phyloP scores from a whole-genome alignment of 2,329 filamentous ascomycete species.

The Calonectria fujianensis region DNA sequence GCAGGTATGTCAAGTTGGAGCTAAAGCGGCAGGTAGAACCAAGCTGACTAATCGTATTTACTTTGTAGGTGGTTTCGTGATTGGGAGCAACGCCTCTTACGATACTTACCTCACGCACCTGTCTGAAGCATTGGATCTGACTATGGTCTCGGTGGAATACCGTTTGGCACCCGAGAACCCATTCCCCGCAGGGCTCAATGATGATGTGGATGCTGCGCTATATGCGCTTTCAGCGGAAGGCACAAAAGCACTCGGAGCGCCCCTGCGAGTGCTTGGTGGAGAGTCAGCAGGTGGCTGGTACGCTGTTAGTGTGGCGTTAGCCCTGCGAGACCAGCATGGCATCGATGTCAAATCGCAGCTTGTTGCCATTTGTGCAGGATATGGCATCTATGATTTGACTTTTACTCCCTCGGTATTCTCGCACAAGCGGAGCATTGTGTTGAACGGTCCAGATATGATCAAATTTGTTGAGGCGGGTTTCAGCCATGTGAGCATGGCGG shows the following conservation, averaged over 20 bases:
- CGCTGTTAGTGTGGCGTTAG: not conserved
- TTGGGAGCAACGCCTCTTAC: not conserved
- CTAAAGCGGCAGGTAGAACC: no score
- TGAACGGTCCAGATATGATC: not conserved
- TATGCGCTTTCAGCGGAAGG: not conserved
- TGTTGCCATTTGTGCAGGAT: not conserved
- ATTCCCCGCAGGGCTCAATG: not conserved
- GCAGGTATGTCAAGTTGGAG: not conserved
- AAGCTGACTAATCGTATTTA: not conserved
- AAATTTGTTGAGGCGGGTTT: conserved; percentile 1
- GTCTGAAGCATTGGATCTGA: not conserved
- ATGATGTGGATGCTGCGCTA: not conserved
- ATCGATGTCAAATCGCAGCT: not conserved
- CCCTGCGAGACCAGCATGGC: not conserved
- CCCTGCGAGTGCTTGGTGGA: conserved; percentile 3
- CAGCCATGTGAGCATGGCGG: not conserved
- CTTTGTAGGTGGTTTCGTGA: not conserved
- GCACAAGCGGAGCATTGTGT: not conserved
- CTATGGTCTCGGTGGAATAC: not conserved
- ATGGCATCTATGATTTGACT: not conserved
- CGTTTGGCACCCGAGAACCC: not conserved
- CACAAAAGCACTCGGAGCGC: not conserved
- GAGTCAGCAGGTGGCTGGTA: not conserved
- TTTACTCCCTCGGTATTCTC: not conserved
- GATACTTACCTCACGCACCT: not conserved